Evolutionary conservation across 2,329 filamentous ascomycete species (phyloP).

Genomic region (Parasarocladium wereldwijsianum): DNA sequence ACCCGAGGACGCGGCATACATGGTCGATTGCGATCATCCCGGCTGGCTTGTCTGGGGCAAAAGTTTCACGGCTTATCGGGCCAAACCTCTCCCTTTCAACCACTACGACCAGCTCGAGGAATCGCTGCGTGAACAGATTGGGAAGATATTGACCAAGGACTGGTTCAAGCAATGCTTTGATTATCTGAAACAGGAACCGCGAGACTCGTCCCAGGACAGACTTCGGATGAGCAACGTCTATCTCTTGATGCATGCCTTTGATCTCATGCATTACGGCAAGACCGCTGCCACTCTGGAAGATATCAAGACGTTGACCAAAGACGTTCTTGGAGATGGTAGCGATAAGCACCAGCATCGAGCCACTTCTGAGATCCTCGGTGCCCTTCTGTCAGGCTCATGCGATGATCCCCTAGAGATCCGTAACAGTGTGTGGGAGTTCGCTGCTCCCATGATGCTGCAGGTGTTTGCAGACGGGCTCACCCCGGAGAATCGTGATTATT

Average conservation of each 20-base stretch:
- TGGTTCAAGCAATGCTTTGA: constrained; percentile 85
- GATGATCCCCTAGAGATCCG: constrained; percentile 64
- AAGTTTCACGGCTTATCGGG: constrained; percentile 64
- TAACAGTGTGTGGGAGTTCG: constrained; percentile 72
- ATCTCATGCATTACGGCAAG: constrained; percentile 69
- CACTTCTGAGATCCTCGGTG: constrained; percentile 83
- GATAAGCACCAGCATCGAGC: constrained; percentile 97
- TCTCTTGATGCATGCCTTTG: constrained; percentile 78
- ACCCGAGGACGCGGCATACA: constrained; percentile 57
- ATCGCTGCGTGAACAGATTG: constrained; percentile 63
- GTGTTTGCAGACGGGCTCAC: constrained; percentile 87
- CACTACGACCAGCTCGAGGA: constrained; percentile 70
- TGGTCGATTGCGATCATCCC: constrained; percentile 80
- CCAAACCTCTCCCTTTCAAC: constrained; percentile 52
- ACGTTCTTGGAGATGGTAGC: constrained; percentile 78
- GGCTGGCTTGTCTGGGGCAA: constrained; percentile 96
- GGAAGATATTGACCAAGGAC: constrained; percentile 59
- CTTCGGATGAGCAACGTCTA: constrained; percentile 84
- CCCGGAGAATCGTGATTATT: constrained; percentile 87
- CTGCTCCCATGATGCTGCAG: constrained; percentile 71
- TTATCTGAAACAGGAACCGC: constrained; percentile 90
- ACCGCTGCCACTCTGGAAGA: constrained; percentile 74
- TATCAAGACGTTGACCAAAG: constrained; percentile 63
- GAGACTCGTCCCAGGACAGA: constrained; percentile 65
- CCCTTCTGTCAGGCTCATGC: constrained; percentile 64